phyloP scores from a whole-genome alignment of 208 protist genomes.

The Wallacemonas sp. region DNA sequence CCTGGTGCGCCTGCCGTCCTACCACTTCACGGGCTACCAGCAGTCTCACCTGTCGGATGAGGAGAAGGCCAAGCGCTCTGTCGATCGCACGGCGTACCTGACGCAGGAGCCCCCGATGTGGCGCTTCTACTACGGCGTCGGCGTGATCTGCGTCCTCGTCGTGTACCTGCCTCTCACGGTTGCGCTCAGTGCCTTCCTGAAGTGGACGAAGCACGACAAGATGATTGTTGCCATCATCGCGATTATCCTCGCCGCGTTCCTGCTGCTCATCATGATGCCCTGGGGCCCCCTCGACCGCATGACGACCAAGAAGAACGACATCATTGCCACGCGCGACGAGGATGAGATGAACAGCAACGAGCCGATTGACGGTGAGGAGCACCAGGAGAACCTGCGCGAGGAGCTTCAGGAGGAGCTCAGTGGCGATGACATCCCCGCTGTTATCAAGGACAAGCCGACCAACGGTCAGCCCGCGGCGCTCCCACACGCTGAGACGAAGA shows the following conservation, averaged over 20 bases:
- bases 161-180: slow-evolving; percentile 52
- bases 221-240: slow-evolving; percentile 32
- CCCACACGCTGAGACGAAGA: neutral
- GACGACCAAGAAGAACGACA: slow-evolving; percentile 1
- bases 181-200: slow-evolving; percentile 42
- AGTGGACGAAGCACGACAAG: slow-evolving; percentile 18
- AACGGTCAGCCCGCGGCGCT: neutral
- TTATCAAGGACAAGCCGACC: neutral
- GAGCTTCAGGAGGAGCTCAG: neutral
- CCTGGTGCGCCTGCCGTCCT: slow-evolving; percentile 52
- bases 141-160: slow-evolving; percentile 37
- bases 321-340: slow-evolving; percentile 1
- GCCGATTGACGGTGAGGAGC: neutral
- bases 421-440: neutral
- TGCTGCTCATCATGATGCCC: slow-evolving; percentile 15
- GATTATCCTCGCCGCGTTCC: slow-evolving; percentile 7
- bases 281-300: slow-evolving; percentile 10
- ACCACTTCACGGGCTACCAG: slow-evolving; percentile 58
- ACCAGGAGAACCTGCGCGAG: neutral
- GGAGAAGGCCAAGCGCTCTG: slow-evolving; percentile 22
- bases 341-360: slow-evolving; percentile 11
- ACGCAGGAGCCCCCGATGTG: slow-evolving; percentile 29
- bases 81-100: slow-evolving; percentile 18
- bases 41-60: slow-evolving; percentile 24
- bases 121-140: slow-evolving; percentile 39